These are phyloP conservation scores for Phylloporus sp. DNA, from an alignment of 768 basidiomycete species.

Conservation along the genomic window DNA sequence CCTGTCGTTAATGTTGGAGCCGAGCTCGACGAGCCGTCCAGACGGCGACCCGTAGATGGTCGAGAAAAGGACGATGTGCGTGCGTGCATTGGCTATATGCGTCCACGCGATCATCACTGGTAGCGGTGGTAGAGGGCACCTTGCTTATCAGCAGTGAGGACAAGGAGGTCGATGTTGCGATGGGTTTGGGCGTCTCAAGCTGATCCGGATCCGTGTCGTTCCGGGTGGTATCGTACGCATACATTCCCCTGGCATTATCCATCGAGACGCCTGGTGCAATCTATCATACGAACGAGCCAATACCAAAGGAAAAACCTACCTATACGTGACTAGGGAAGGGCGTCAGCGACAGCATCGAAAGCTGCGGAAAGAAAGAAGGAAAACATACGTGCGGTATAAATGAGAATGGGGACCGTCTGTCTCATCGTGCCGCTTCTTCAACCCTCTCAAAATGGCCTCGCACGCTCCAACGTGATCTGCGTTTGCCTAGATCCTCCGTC, in stretches of 20 bases:
- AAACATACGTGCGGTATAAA: slow-evolving; percentile 59
- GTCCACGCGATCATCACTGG: too few species aligned
- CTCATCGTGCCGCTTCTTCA: slow-evolving; percentile 41
- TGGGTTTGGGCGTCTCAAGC: slow-evolving; percentile 42
- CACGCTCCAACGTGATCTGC: slow-evolving; percentile 42
- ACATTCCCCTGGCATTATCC: slow-evolving; percentile 41
- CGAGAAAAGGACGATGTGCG: slow-evolving; percentile 44
- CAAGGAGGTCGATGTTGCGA: slow-evolving; percentile 42
- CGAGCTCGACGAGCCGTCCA: slow-evolving; percentile 40
- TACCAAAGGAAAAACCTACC: slow-evolving; percentile 24
- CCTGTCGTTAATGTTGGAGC: too few species aligned
- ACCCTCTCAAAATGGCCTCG: slow-evolving; percentile 43
- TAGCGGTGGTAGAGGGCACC: background rate
- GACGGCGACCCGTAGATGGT: slow-evolving; percentile 56
- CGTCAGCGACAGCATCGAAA: background rate
- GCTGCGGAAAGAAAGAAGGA: too few species aligned
- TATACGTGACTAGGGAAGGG: slow-evolving; percentile 41
- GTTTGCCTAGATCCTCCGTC: too few species aligned
- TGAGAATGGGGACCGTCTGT: slow-evolving; percentile 43
- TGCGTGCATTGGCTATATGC: slow-evolving; percentile 3
- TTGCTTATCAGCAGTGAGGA: slow-evolving; percentile 39
- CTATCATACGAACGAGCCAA: background rate
- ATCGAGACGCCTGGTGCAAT: slow-evolving; percentile 33
- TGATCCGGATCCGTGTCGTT: too few species aligned
- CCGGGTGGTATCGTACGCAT: slow-evolving; percentile 37